Evolutionary conservation across 768 basidiomycete species (phyloP).

Genomic region (Porphyrellus cyaneotinctus): DNA sequence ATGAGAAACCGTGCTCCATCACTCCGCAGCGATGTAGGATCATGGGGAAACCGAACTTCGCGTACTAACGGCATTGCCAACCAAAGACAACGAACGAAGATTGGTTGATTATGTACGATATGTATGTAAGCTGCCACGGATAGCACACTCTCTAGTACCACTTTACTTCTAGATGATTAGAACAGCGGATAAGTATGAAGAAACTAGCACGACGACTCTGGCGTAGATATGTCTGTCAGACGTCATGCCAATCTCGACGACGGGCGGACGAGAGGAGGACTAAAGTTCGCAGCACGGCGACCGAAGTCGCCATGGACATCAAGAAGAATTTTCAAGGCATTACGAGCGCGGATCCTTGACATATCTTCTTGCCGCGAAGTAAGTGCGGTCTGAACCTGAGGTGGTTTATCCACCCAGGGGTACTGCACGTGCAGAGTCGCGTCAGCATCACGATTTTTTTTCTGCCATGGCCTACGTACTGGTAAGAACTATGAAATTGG

Average conservation of each 20-base stretch:
- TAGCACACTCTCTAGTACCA: conserved; percentile 6
- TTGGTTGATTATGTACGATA: not conserved
- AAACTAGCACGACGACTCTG: not conserved
- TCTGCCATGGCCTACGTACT: conserved; percentile 16
- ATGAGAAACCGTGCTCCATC: conserved; percentile 53
- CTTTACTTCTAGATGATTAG: conserved; percentile 15
- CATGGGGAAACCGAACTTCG: conserved; percentile 32
- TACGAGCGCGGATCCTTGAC: conserved; percentile 84
- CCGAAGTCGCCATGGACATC: conserved; percentile 91
- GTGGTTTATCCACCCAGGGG: conserved; percentile 71
- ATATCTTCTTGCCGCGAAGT: conserved; percentile 77
- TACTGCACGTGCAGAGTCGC: conserved; percentile 45
- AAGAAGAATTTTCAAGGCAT: conserved; percentile 88
- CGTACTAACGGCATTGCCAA: conserved; percentile 51
- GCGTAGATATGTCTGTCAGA: not conserved
- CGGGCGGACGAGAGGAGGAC: conserved; percentile 21
- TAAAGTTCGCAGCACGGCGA: conserved; percentile 44
- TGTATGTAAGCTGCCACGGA: conserved; percentile 4
- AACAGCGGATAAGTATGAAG: conserved; percentile 16
- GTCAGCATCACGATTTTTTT: conserved; percentile 5
- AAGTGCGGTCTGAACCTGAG: conserved; percentile 64
- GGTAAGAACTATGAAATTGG: conserved; percentile 28
- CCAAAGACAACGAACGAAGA: not conserved
- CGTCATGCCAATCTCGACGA: conserved; percentile 21
- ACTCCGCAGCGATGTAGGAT: conserved; percentile 35